phyloP scores from a whole-genome alignment of 805 yeast genomes.

The Hanseniaspora mollemarum region DNA sequence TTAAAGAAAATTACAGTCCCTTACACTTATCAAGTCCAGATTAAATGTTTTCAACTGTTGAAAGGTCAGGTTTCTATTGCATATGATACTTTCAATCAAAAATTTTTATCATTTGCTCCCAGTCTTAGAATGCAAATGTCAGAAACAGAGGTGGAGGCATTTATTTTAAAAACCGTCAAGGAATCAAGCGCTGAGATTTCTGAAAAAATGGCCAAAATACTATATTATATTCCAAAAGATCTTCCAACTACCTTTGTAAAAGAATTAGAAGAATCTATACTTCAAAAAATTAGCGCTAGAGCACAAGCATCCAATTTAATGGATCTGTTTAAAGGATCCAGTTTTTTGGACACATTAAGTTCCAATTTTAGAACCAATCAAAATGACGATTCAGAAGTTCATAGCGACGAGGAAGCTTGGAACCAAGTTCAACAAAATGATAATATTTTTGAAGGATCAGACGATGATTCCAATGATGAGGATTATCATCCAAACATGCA shows the following conservation, averaged over 20 bases:
- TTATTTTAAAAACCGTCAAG: neutral
- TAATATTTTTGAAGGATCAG: slow-evolving; percentile 7
- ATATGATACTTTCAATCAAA: neutral
- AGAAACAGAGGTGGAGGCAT: neutral
- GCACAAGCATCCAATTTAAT: neutral
- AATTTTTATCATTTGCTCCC: neutral
- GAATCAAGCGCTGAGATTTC: neutral
- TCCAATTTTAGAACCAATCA: neutral
- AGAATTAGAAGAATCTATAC: neutral
- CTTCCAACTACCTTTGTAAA: neutral
- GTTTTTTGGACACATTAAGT: neutral
- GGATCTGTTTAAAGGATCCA: neutral
- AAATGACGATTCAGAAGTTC: neutral
- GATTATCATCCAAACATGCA: neutral
- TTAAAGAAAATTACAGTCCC: neutral
- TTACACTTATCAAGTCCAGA: neutral
- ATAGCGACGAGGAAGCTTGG: neutral
- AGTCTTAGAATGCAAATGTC: neutral
- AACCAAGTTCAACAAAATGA: no score
- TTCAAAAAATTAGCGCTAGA: neutral
- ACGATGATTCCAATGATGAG: slow-evolving; percentile 21
- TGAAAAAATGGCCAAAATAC: neutral
- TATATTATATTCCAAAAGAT: neutral
- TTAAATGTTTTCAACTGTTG: neutral
- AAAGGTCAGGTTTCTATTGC: neutral